A percentile compares a stretch with the other conserved stretches of the same genome.
Evolutionary conservation across 345 rosid genomes (phyloP).

Genomic region (Excoecaria agallocha): DNA sequence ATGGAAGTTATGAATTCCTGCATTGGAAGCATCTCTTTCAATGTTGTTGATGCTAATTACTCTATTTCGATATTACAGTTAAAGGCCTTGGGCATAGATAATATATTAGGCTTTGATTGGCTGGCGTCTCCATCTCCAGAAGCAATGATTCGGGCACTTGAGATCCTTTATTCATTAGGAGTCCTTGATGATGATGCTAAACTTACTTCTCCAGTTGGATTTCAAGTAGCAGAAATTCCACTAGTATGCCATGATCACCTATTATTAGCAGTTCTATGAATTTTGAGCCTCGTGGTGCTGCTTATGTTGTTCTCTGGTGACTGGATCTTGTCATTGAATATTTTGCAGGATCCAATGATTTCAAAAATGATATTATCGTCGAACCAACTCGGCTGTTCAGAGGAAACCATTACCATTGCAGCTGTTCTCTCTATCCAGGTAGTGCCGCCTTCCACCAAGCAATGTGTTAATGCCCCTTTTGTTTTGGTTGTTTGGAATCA

Average conservation of each 20-base stretch:
- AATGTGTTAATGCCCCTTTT: neutral
- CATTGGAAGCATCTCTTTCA: neutral
- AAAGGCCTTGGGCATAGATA: conserved; percentile 94
- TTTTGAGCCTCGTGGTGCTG: conserved; percentile 1
- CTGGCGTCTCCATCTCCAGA: conserved; percentile 93
- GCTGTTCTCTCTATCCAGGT: conserved; percentile 91
- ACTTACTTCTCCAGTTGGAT: conserved; percentile 94
- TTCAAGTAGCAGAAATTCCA: conserved; percentile 97
- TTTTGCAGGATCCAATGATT: conserved; percentile 81
- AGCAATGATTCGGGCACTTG: conserved; percentile 89
- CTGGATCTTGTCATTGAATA: neutral
- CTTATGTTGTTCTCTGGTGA: neutral
- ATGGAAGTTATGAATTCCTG: neutral
- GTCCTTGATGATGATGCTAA: conserved; percentile 94
- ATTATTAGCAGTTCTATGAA: neutral
- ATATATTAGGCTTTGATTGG: conserved; percentile 91
- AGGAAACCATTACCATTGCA: conserved; percentile 81
- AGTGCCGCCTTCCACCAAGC: conserved; percentile 16
- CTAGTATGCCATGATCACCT: conserved; percentile 44
- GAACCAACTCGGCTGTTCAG: conserved; percentile 79
- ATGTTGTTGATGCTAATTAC: conserved; percentile 2
- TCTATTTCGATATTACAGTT: conserved; percentile 44
- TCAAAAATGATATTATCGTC: conserved; percentile 96
- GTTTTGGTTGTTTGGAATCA: neutral
- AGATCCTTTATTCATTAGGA: conserved; percentile 86